Base-by-base conservation (phyloP, 768 basidiomycete species). In the Cyathus striatus region DNA sequence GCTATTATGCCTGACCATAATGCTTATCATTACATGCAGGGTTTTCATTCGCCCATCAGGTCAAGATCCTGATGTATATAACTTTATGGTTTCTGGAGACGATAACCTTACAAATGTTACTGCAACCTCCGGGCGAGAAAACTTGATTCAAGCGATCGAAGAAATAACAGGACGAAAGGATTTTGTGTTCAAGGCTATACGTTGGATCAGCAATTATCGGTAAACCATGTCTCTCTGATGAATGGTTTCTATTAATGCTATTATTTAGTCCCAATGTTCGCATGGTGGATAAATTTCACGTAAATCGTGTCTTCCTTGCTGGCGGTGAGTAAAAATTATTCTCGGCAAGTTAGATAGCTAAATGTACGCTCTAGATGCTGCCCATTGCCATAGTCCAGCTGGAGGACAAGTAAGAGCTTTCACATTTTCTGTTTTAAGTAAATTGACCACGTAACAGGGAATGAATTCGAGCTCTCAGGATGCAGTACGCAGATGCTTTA, bases 331-430 rank as follows among this genome's bases (percentile, higher is more conserved):
- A n/a, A 16, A 16, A 30, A 10, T 16, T 10, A 16, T 16, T 30
- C 10, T 30, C 10, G 10, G 27, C 27, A 30, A 30, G 10, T 10
- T 30, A 30, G 27, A 10, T 16, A 10, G 10, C 16, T 10, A 10
- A 10, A 30, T 10, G 10, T 38, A 2, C 42, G n/a, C n/a, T n/a
- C n/a, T 41, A 78, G 76, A 79, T 48, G 67, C 72, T 18, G 74
- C 71, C 0, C 78, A 78, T 43, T 58, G 66, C 18, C 72, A 75
- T 44, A 64, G 63, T 23, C 70, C 69, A 13, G 59, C 60, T 5
- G 73, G 73, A 14, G 71, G 64, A 1, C 72, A 70, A 42, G 61
- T 58, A n/a, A n/a, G n/a, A n/a, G n/a, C n/a, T n/a, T n/a, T n/a
- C n/a, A n/a, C n/a, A n/a, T n/a, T n/a, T n/a, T n/a, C n/a, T n/a